These are phyloP conservation scores for Ceratopteris richardii DNA, from an alignment of 75 land plant species.

Conservation along the genomic window DNA sequence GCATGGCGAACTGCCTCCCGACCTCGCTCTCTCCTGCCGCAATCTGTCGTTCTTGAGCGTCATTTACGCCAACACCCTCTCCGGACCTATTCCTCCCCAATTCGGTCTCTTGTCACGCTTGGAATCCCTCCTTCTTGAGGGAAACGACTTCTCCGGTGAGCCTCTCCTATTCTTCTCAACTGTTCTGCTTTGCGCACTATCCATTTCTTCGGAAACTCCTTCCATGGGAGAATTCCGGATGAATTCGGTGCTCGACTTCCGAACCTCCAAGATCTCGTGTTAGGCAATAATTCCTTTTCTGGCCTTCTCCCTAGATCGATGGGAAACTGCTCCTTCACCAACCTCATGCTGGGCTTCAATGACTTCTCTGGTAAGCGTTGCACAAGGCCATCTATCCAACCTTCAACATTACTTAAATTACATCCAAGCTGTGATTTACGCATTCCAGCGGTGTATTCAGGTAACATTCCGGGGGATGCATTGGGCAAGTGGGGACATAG, in stretches of 20 bases:
- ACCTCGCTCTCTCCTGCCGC: constrained; percentile 16
- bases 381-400: no score
- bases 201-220: constrained; percentile 4
- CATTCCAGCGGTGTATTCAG: no score
- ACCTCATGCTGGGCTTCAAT: constrained; percentile 38
- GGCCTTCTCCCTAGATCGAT: constrained; percentile 41
- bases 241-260: neutral
- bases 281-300: constrained; percentile 6
- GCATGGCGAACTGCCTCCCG: constrained; percentile 52
- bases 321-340: constrained; percentile 32
- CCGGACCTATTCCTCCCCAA: neutral
- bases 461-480: constrained; percentile 5
- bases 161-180: neutral
- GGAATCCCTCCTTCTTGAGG: neutral
- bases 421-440: no score
- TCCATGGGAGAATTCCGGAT: neutral
- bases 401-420: no score
- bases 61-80: neutral
- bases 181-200: neutral
- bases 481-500: neutral
- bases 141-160: constrained; percentile 7
- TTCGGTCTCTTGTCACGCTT: neutral
- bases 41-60: neutral
- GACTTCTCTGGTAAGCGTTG: constrained; percentile 21
- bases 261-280: neutral